A percentile compares a stretch with the other conserved stretches of the same genome.
Conservation (phyloP, 148 eudicot species). For the Persicaria maculosa region DNA sequence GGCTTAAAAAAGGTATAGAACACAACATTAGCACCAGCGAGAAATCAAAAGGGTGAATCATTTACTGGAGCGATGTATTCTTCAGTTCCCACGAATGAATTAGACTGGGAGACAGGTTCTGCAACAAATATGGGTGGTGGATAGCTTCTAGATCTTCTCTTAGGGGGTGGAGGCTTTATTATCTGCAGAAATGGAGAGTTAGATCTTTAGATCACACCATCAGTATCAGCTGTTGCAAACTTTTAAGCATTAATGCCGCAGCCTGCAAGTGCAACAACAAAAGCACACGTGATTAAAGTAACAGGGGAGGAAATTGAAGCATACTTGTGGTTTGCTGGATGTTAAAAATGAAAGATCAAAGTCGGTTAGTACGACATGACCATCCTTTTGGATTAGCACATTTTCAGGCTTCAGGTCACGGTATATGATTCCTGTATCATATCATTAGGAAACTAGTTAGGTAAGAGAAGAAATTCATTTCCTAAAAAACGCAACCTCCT, state of each 20-base stretch:
- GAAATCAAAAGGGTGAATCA: not conserved
- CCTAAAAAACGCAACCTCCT: not conserved
- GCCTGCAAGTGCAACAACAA: not conserved
- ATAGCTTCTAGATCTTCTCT: constrained; percentile 62
- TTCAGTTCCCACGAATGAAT: constrained; percentile 98
- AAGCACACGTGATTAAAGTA: not conserved
- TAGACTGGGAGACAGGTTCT: constrained; percentile 78
- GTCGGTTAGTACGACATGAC: constrained; percentile 83
- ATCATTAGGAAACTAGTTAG: constrained; percentile 7
- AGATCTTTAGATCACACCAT: not conserved
- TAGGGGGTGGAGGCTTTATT: constrained; percentile 50
- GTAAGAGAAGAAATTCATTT: not conserved
- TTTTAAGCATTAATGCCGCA: not conserved
- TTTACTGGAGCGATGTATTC: constrained; percentile 97
- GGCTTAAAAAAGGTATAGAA: not conserved
- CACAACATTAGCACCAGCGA: not conserved
- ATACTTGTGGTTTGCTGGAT: constrained; percentile 79
- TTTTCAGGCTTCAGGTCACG: constrained; percentile 98
- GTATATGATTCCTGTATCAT: constrained; percentile 72
- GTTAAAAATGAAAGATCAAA: constrained; percentile 91
- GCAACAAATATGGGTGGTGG: constrained; percentile 82
- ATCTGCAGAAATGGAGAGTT: constrained; percentile 36
- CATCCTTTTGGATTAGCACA: constrained; percentile 73
- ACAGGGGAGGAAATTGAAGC: constrained; percentile 9
- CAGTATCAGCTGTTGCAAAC: not conserved